Evolutionary conservation across 768 basidiomycete genomes (phyloP), one percentile per base, ranked within the genome.

Genomic region (Gloeostereum incarnatum): DNA sequence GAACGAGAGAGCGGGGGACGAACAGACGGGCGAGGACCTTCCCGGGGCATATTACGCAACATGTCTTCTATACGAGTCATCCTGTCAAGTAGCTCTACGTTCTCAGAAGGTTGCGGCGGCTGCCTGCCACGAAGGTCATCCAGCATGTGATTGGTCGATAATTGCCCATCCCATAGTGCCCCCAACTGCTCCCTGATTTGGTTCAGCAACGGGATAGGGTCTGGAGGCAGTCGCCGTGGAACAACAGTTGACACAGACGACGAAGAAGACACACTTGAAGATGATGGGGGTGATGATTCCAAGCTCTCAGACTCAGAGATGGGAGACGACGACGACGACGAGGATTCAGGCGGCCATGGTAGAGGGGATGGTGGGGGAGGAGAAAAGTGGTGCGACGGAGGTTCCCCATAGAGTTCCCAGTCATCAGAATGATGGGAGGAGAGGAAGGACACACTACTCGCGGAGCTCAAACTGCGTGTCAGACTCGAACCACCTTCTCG

Each of bases 341-440:
- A n/a, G n/a, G n/a, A n/a, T n/a, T n/a, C n/a, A n/a, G n/a, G n/a
- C n/a, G n/a, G n/a, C n/a, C n/a, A n/a, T n/a, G n/a, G n/a, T n/a
- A n/a, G n/a, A n/a, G n/a, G n/a, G n/a, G n/a, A n/a, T n/a, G n/a
- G n/a, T n/a, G n/a, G n/a, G n/a, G n/a, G n/a, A n/a, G n/a, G n/a
- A n/a, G n/a, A n/a, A n/a, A n/a, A n/a, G n/a, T n/a, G n/a, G n/a
- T n/a, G n/a, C n/a, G n/a, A n/a, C n/a, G n/a, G n/a, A n/a, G n/a
- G n/a, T n/a, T n/a, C n/a, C n/a, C n/a, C 36, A 27, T 41, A 41
- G 8, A 45, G 24, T 4, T 36, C 52, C 65, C 65, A 59, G 45
- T 85, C 85, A 39, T 90, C 86, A 0, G 87, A 89, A 45, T 88
- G 80, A 44, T 83, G 81, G 1, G 71, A 73, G 2, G 71, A 71